Evolutionary conservation across 305 asterid species (phyloP), one percentile per base, ranked within the genome.

Genomic region (Caryopteris hybrid): DNA sequence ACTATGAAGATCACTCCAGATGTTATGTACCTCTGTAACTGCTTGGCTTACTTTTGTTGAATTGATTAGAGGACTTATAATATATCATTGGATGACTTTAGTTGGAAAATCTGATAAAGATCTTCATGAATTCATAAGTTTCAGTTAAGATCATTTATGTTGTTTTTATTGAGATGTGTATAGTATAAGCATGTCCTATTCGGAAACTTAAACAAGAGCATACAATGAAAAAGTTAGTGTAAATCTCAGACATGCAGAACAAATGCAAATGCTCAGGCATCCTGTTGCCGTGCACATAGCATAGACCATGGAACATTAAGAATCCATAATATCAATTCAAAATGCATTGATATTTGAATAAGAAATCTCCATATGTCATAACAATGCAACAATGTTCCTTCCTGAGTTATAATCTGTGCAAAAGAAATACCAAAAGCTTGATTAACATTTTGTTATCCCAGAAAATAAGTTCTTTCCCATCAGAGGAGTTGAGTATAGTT

Each of bases 391-490:
- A 20, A 51, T 39, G 41, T 52, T 51, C 39, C 38, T 6, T 43
- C 25, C 31, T 13, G 27, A 65, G 61, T 36, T 31, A 47, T 47
- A 64, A 64, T 8, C 22, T 13, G 17, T 21, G 6, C 38, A 21
- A 38, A 10, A 20, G 29, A 18, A 42, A 51, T 16, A 22, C 38
- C 22, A 61, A 31, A 47, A 63, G 33, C 41, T 27, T 38, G 52
- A 8, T 36, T n/a, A 51, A 12, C 59, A 64, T 47, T 36, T 46
- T 64, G 47, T 47, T 34, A 36, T 51, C 5, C 18, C 38, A 13
- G 61, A 65, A 50, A 64, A 18, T 51, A 31, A 36, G 16, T 54
- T 36, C 50, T 27, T 46, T 50, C 12, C 18, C 69, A 63, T 63
- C 29, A 34, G 16, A 48, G 25, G 48, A 50, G 16, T 64, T 58